Percentiles rank a stretch among this genome's conserved stretches.
Evolutionary conservation across 768 basidiomycete species (phyloP).

Genomic region (Agaricus subrufescens): DNA sequence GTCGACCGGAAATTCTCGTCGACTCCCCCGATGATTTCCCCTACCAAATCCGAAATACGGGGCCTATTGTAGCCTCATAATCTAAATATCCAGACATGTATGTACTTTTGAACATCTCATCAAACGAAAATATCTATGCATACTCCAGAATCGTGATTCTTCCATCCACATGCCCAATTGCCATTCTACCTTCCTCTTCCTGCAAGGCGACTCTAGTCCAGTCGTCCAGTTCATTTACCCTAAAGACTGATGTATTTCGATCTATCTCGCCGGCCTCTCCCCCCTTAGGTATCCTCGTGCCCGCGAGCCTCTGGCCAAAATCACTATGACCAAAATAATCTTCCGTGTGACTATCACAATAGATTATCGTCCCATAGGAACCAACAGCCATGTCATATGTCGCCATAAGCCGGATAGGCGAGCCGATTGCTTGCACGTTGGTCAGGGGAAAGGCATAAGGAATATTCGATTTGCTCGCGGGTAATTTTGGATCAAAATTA

Average conservation of each 20-base stretch:
- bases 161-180: slow-evolving; percentile 40
- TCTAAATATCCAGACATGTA: slow-evolving; percentile 12
- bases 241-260: slow-evolving; percentile 18
- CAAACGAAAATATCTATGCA: slow-evolving; percentile 18
- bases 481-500: slow-evolving; percentile 21
- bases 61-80: background rate
- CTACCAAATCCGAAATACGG: slow-evolving; percentile 35
- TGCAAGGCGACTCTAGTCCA: slow-evolving; percentile 47
- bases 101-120: slow-evolving; percentile 5
- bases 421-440: slow-evolving; percentile 35
- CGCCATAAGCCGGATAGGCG: slow-evolving; percentile 55
- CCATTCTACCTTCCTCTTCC: slow-evolving; percentile 44
- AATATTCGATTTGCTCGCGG: slow-evolving; percentile 29
- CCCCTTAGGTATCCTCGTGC: slow-evolving; percentile 19
- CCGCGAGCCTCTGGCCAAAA: slow-evolving; percentile 58
- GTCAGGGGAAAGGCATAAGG: slow-evolving; percentile 41
- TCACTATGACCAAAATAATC: slow-evolving; percentile 39
- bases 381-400: slow-evolving; percentile 52
- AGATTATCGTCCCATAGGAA: slow-evolving; percentile 55
- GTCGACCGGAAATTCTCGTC: slow-evolving; percentile 16
- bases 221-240: slow-evolving; percentile 34
- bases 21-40: slow-evolving; percentile 38
- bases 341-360: slow-evolving; percentile 62
- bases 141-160: slow-evolving; percentile 50
- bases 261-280: slow-evolving; percentile 7